Base-by-base conservation (phyloP, 257 asterid species). In the Penstemon eatonii region DNA sequence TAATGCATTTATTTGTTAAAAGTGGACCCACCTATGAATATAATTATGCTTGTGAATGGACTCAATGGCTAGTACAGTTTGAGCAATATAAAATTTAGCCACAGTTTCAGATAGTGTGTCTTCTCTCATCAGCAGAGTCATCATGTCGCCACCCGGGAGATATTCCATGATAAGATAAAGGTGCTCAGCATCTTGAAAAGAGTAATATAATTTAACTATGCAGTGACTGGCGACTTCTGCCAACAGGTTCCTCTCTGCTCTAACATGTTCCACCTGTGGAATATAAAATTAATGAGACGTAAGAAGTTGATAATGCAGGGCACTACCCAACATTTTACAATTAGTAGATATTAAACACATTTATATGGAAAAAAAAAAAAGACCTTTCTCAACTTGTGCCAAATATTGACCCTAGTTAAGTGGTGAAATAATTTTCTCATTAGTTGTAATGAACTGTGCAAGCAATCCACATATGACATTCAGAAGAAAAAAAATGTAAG, bases 141-240 rank as follows among this genome's bases (percentile, higher is more conserved):
- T 90, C 95, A 90, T 87, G 73, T 93, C 99, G 53, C 99, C 97
- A 39, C 99, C 99, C 76, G 97, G 99, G 63, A 93, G 94, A 76
- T 93, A 90, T 76, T 93, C 99, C 99, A 93, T 93, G 75, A 93
- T 83, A 53, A 92, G 96, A 75, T 92, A 92, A 53, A 92, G 80
- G 77, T 92, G 84, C 61, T 92, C 98, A 36, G 86, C 85, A 89
- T 92, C 98, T 86, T 92, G 98, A 71, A 92, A 92, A 56, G 98
- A 92, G 86, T 92, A 92, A 71, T 87, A 92, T 55, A 92, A 57
- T 75, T 92, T 92, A 73, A 92, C 98, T 62, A 92, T 92, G 79
- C 83, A 89, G 84, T 92, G 98, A 73, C 98, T 89, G 73, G 89
- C 98, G 65, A 92, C 98, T 83, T 92, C 98, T 33, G 98, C 98